Percentiles rank a stretch among this genome's conserved stretches.
Evolutionary conservation across 2,329 filamentous ascomycete genomes (phyloP).

Genomic region (Dothistroma septosporum): DNA sequence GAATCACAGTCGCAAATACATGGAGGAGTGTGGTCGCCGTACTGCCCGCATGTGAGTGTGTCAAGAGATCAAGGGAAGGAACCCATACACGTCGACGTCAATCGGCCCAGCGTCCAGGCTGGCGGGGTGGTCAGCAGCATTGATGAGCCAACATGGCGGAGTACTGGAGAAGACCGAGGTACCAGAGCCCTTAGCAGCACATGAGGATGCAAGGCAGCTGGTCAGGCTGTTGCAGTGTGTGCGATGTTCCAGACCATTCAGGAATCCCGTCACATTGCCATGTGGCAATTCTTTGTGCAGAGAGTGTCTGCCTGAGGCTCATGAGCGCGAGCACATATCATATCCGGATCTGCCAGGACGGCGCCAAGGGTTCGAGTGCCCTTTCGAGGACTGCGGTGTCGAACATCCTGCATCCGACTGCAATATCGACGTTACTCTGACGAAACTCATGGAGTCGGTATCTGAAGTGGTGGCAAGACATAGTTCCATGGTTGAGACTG

Average conservation of each 20-base stretch:
- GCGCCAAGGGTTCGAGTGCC: conserved; percentile 68
- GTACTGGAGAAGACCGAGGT: conserved; percentile 54
- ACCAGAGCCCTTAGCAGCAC: conserved; percentile 42
- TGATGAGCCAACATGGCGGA: conserved; percentile 71
- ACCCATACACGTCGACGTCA: conserved; percentile 12
- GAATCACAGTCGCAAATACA: conserved; percentile 7
- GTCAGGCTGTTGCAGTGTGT: conserved; percentile 75
- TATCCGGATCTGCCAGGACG: conserved; percentile 69
- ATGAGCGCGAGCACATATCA: conserved; percentile 65
- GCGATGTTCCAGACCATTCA: conserved; percentile 65
- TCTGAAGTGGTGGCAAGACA: conserved; percentile 50
- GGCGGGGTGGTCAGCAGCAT: conserved; percentile 65
- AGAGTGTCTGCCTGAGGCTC: conserved; percentile 64
- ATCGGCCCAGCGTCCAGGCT: conserved; percentile 17
- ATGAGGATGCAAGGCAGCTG: conserved; percentile 56
- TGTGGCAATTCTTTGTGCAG: conserved; percentile 78
- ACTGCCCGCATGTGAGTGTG: conserved; percentile 14
- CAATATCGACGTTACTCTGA: conserved; percentile 68
- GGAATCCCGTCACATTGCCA: conserved; percentile 68
- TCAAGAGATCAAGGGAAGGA: conserved; percentile 8
- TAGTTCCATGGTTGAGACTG: conserved; percentile 32
- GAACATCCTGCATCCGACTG: conserved; percentile 78
- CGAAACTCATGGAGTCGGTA: conserved; percentile 63
- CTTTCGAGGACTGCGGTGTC: conserved; percentile 59
- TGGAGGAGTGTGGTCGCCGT: conserved; percentile 13